These are phyloP conservation scores for Ormosia semicastrata DNA, from an alignment of 306 rosid species.

Conservation along the genomic window DNA sequence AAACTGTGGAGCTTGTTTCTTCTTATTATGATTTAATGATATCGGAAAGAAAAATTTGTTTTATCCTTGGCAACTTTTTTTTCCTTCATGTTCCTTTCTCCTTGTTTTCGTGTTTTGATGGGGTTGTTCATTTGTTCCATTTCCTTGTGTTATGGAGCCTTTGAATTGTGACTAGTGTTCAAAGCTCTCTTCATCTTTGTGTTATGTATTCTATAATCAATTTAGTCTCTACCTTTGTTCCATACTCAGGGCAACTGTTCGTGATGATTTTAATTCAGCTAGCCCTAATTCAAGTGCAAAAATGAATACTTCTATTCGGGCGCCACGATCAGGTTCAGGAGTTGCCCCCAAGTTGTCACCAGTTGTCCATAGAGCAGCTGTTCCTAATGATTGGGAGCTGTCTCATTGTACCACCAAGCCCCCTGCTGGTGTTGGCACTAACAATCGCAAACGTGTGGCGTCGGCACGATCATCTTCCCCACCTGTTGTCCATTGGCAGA, in stretches of 20 bases:
- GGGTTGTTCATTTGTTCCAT: constrained; percentile 10
- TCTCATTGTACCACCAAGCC: constrained; percentile 69
- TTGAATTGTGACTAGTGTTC: not conserved
- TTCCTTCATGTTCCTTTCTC: not conserved
- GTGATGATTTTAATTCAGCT: constrained; percentile 66
- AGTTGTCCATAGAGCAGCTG: constrained; percentile 51
- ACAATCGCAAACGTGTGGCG: constrained; percentile 68
- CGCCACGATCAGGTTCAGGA: constrained; percentile 74
- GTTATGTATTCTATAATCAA: not conserved
- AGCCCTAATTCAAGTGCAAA: constrained; percentile 67
- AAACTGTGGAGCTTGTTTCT: not conserved
- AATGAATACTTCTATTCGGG: constrained; percentile 67
- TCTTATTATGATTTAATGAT: constrained; percentile 21
- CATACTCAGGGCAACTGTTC: constrained; percentile 56
- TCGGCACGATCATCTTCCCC: constrained; percentile 80
- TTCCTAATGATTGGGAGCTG: constrained; percentile 78
- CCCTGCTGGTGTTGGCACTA: constrained; percentile 58
- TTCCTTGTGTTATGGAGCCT: not conserved
- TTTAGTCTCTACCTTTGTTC: constrained; percentile 13
- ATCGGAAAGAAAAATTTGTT: not conserved
- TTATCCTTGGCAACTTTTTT: not conserved
- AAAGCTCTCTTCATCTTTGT: not conserved
- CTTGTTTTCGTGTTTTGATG: constrained; percentile 1
- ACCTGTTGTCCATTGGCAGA: constrained; percentile 75
- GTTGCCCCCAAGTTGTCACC: constrained; percentile 71